Evolutionary conservation across 192 early-diverging fungal species (phyloP), one percentile per base, ranked within the genome.

Genomic region (Helicostylum pulchrum): DNA sequence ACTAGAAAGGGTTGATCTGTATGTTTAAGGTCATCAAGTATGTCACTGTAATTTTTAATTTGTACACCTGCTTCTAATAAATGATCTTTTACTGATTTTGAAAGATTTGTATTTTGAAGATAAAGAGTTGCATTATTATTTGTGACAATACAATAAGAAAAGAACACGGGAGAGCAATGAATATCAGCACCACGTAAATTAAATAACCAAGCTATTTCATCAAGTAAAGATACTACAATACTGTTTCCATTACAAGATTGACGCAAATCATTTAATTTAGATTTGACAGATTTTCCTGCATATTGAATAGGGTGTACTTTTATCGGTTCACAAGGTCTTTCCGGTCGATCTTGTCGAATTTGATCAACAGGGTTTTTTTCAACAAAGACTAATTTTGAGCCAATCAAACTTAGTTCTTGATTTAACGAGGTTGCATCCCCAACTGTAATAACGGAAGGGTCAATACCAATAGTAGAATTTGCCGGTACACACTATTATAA

Each of bases 121-220:
- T 91, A 96, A 8, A 98, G 81, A 51, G 78, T 77, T 30, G 82
- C 85, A 23, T 76, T 65, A 62, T 81, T 68, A 30, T 65, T 61
- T 10, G 92, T 94, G 32, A 98, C 78, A 10, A 96, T 62, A 5
- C 91, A 85, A 68, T 95, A 98, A 8, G 93, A 78, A 70, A 94
- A 94, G 75, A 98, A 96, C 6, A 98, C 94, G 0, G 96, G 96
- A 70, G 95, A 96, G 80, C 86, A 98, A 36, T 80, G 76, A 65
- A 98, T 92, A 68, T 98, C 96, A 26, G 87, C 86, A n/a, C 96
- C 96, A 62, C 96, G 91, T 62, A 98, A 73, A 72, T 98, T 98
- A 71, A 93, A 91, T 48, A 98, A 80, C 96, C 96, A 98, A 0
- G 92, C 92, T 61, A 98, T 85, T 75, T 98, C 96, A 76, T 96